Base-by-base conservation (phyloP, 768 basidiomycete species). In the Boletus rex-veris region DNA sequence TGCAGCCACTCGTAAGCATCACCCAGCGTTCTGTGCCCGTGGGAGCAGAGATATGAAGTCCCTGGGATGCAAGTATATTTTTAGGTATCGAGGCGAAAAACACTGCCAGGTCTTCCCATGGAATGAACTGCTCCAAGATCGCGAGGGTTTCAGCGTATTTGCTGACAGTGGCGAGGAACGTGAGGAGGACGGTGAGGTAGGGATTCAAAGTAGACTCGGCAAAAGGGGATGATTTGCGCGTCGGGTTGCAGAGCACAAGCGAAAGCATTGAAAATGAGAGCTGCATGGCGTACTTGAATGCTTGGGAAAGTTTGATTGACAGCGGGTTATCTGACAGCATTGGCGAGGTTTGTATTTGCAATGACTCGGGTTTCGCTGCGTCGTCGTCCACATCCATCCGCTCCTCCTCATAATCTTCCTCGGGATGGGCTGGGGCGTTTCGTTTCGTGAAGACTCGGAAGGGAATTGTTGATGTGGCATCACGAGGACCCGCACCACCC, bases 161-260 rank as follows among this genome's bases (percentile, higher is more conserved):
- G 49, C 85, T 70, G 30, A 92, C 66, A 0, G 90, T 92, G 0
- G 85, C 77, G 24, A 99, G 76, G 79, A 98, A 98, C 0, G 96
- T 98, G 48, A 98, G 77, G 42, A 96, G 67, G 54, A 92, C 73
- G 0, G 90, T 81, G 48, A 97, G 81, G 71, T 98, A 98, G 0
- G 97, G 91, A 64, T 95, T 97, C 6, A 92, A 70, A 40, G 75
- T 74, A 21, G 78, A 71, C 45, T 75, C 72, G 30, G 80, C 75
- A 66, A 77, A 86, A 21, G 70, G 82, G 37, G 80, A 85, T 7
- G 81, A 67, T 40, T 80, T 81, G 51, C 84, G 85, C 15, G 73
- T 79, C 1, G 86, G 86, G 44, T 79, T 76, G 48, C 77, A 76
- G 19, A 97, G 81, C 1, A 85, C 82, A 63, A 86, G 80, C 2